Conservation (phyloP, 2,329 filamentous ascomycete species). For the Neurospora crassa region DNA sequence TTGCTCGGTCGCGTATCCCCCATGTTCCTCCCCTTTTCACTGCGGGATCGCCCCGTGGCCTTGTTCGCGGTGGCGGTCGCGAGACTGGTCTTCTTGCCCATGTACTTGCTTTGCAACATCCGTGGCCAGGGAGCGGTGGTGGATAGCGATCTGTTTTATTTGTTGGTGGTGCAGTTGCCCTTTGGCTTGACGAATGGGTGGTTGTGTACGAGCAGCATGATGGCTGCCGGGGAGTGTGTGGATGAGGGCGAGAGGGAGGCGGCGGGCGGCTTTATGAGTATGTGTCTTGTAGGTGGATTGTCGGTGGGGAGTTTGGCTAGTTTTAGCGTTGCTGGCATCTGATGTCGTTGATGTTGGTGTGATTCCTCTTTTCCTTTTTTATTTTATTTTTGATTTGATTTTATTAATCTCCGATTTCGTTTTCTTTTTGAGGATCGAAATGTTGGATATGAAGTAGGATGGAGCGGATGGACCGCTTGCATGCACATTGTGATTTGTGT, state of each 20-base stretch:
- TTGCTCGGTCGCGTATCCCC: slow-evolving; percentile 65
- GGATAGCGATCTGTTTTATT: slow-evolving; percentile 77
- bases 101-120: slow-evolving; percentile 88
- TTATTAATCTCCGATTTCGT: no score
- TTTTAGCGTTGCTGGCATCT: slow-evolving; percentile 56
- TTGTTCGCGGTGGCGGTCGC: slow-evolving; percentile 60
- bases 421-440: not conserved
- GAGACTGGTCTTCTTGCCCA: slow-evolving; percentile 63
- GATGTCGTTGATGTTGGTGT: not conserved
- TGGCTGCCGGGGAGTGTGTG: slow-evolving; percentile 76
- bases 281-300: slow-evolving; percentile 79
- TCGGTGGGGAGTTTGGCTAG: slow-evolving; percentile 81
- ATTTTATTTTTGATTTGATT: no score
- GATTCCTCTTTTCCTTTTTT: not conserved
- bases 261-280: slow-evolving; percentile 85
- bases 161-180: slow-evolving; percentile 69
- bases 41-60: slow-evolving; percentile 52
- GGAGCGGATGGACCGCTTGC: not conserved
- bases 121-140: slow-evolving; percentile 64
- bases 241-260: slow-evolving; percentile 76
- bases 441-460: not conserved
- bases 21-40: slow-evolving; percentile 43
- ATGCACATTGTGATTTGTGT: not conserved
- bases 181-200: slow-evolving; percentile 86
- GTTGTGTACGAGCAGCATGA: slow-evolving; percentile 82